Base-by-base conservation (phyloP, 495 filamentous ascomycete genomes). In the Xylaria sp. region DNA sequence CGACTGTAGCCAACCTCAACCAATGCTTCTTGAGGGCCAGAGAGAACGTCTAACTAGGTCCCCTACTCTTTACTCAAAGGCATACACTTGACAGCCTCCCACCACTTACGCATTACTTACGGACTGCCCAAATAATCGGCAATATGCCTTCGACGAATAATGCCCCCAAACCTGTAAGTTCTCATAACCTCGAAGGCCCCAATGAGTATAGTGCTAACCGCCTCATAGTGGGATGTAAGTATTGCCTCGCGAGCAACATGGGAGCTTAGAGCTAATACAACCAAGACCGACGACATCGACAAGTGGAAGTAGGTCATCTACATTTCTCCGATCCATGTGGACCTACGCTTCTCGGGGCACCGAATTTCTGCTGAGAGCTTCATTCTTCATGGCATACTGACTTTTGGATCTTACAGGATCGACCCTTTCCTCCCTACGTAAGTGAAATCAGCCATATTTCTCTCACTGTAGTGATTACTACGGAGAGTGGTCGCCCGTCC, bases 271-370 rank as follows among this genome's bases (percentile, higher is more conserved):
- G 68, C 68, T 70, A 46, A 70, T 6, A 35, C 41, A 59, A 15
- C 40, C 9, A 71, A 71, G 69, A 71, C 69, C 69, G 69, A 71
- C 61, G 69, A 71, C 41, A 71, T 71, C 50, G 69, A 71, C 29
- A 71, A 71, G 61, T 71, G 69, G 69, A 71, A 71, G 69, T 71
- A 71, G 33, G 69, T 66, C 21, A 19, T 66, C 24, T 61, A n/a
- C 24, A 33, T 46, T 31, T n/a, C 12, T 59, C 29, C 3, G 31
- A 24, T 53, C 19, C 44, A n/a, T 3, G 53, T 29, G 53, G 19
- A 33, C 29, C 46, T 29, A 12, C 37, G 31, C 29, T 37, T 35
- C 29, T 37, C 33, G 1, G 2, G 19, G 17, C 55, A 37, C 33
- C 55, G 55, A 59, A 17, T 35, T 40, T 59, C 33, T 35, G 15